Evolutionary conservation across 208 protist genomes (phyloP), one percentile per base, ranked within the genome.

Genomic region (Leptomonas pyrrhocoris): DNA sequence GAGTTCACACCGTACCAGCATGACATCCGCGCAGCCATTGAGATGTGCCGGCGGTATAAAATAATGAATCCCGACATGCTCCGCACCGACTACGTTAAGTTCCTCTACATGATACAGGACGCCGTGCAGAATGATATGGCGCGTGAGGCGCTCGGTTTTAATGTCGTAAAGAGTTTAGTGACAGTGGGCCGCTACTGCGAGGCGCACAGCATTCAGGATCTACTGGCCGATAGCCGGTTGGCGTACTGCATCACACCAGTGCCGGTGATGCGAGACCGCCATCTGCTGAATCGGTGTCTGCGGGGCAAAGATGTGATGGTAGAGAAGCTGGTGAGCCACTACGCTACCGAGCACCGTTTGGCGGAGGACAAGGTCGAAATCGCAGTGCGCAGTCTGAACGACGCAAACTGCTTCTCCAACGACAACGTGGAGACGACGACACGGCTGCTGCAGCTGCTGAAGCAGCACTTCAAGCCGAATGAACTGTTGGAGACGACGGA

Each of bases 31-130:
- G 66, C 78, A 19, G 80, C 89, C 0, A 80, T 97, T 59, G 92
- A 97, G 79, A 83, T 92, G 54, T 95, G 79, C 58, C 74, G 95
- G 42, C 83, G 95, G 43, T 96, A 97, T 68, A 98, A 98, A 71
- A 97, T 97, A 57, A 97, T 97, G 94, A 98, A 98, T 76, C 94
- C 94, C 1, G 95, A 98, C 71, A 77, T 95, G 77, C 88, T 98
- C 70, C 89, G 95, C 48, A 93, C 84, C 42, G 90, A 95, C 67
- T 98, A 98, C 68, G 93, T 94, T 28, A 97, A 97, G 78, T 94
- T 97, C 31, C 79, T 97, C 28, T 97, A 94, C 72, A 92, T 96
- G 86, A 79, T 97, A 56, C 92, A 96, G 63, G 93, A 97, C 64
- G 89, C 90, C 9, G 88, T 93, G 60, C 83, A 93, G 79, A 89